phyloP scores from a whole-genome alignment of 768 basidiomycete species.

The Butyriboletus loyo region DNA sequence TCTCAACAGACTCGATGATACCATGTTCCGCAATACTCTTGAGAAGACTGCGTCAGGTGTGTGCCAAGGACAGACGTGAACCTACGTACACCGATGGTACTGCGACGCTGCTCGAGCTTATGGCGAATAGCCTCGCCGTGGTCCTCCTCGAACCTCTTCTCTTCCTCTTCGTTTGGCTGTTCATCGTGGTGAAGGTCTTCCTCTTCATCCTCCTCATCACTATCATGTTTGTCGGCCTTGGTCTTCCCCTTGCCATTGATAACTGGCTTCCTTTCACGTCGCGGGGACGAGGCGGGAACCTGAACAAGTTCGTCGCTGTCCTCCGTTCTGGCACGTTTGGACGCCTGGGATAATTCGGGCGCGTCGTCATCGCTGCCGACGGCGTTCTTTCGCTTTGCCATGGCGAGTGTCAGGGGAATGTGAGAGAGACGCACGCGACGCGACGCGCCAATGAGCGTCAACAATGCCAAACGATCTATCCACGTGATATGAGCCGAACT shows the following conservation, averaged over 20 bases:
- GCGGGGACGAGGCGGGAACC: constrained; percentile 11
- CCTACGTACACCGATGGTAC: constrained; percentile 42
- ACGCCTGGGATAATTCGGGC: constrained; percentile 30
- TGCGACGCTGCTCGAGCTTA: constrained; percentile 45
- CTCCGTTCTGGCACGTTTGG: constrained; percentile 44
- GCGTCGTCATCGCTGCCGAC: constrained; percentile 43
- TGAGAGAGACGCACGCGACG: constrained; percentile 25
- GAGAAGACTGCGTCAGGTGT: not conserved
- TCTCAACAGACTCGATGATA: constrained; percentile 81
- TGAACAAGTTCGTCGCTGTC: constrained; percentile 36
- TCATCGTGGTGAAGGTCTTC: constrained; percentile 37
- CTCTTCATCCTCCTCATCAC: constrained; percentile 30
- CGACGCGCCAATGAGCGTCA: constrained; percentile 19
- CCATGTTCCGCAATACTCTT: constrained; percentile 84
- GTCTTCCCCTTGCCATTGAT: constrained; percentile 34
- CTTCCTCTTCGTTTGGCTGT: constrained; percentile 48
- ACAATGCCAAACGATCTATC: constrained; percentile 22
- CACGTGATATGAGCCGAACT: constrained; percentile 7
- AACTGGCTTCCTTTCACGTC: constrained; percentile 28
- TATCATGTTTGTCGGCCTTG: constrained; percentile 27
- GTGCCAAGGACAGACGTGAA: constrained; percentile 37
- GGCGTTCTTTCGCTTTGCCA: constrained; percentile 54
- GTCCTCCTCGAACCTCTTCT: constrained; percentile 62
- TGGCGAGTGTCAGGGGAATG: constrained; percentile 21
- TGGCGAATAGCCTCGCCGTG: constrained; percentile 55